These are phyloP conservation scores for Flaveria sonorensis DNA, from an alignment of 129 eudicot genomes.

Conservation along the genomic window DNA sequence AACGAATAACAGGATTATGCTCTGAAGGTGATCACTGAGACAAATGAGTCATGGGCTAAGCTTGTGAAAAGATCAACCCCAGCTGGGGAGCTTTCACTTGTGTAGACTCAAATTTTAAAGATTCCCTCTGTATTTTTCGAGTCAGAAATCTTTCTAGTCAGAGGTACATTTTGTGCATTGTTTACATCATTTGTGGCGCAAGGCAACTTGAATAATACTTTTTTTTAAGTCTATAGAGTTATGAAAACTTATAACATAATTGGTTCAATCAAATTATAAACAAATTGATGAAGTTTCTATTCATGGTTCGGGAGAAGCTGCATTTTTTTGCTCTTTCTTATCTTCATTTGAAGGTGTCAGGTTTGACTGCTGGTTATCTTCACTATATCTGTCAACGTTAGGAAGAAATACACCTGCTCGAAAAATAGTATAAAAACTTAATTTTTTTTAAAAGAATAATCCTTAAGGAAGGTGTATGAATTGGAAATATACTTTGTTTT, in stretches of 20 bases:
- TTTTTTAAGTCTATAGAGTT: constrained; percentile 11
- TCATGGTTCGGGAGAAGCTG: constrained; percentile 17
- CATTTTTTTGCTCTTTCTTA: constrained; percentile 1
- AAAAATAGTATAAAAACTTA: neutral
- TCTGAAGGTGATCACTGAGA: constrained; percentile 79
- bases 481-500: neutral
- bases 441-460: neutral
- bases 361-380: constrained; percentile 28
- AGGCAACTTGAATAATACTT: constrained; percentile 14
- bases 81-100: constrained; percentile 93
- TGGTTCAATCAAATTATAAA: constrained; percentile 10
- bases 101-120: constrained; percentile 36
- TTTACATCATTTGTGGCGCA: constrained; percentile 31
- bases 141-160: constrained; percentile 18
- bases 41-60: constrained; percentile 95
- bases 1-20: constrained; percentile 74
- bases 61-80: constrained; percentile 87
- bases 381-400: constrained; percentile 18
- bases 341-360: constrained; percentile 20
- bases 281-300: constrained; percentile 2
- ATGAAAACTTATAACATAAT: constrained; percentile 26
- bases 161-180: constrained; percentile 32
- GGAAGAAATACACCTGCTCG: constrained; percentile 25
- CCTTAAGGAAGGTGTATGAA: neutral
- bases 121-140: constrained; percentile 17